Evolutionary conservation across 345 rosid species (phyloP).

Genomic region (Heritiera fomes): DNA sequence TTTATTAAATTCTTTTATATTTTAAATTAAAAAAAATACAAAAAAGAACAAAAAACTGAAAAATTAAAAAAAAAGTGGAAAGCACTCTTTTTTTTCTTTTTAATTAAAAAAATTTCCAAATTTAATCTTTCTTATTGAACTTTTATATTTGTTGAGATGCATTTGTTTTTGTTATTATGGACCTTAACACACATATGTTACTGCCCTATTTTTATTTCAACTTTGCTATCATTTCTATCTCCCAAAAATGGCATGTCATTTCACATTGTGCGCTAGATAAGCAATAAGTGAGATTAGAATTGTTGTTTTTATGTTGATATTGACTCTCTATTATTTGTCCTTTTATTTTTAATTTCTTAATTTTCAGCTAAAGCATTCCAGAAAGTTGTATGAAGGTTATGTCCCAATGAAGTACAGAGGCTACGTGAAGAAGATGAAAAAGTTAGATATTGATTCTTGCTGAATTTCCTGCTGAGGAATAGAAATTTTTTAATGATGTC

Average conservation of each 20-base stretch:
- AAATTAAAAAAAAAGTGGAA: no score
- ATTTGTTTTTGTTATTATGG: no score
- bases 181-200: not conserved
- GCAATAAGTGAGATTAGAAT: not conserved
- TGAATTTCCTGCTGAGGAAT: conserved; percentile 26
- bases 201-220: not conserved
- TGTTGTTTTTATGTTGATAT: not conserved
- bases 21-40: no score
- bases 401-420: conserved; percentile 88
- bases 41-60: no score
- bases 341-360: not conserved
- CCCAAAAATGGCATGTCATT: not conserved
- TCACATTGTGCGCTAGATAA: not conserved
- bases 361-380: conserved; percentile 72
- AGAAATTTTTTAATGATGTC: conserved; percentile 14
- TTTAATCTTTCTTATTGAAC: no score
- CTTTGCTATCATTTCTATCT: not conserved
- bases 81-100: no score
- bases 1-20: no score
- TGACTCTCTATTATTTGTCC: not conserved
- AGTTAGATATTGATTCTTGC: conserved; percentile 48
- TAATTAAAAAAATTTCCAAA: no score
- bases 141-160: no score
- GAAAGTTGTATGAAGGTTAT: conserved; percentile 72
- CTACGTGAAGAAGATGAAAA: conserved; percentile 84